Evolutionary conservation across 2,329 filamentous ascomycete genomes (phyloP).

Genomic region (Setomelanomma holmii): DNA sequence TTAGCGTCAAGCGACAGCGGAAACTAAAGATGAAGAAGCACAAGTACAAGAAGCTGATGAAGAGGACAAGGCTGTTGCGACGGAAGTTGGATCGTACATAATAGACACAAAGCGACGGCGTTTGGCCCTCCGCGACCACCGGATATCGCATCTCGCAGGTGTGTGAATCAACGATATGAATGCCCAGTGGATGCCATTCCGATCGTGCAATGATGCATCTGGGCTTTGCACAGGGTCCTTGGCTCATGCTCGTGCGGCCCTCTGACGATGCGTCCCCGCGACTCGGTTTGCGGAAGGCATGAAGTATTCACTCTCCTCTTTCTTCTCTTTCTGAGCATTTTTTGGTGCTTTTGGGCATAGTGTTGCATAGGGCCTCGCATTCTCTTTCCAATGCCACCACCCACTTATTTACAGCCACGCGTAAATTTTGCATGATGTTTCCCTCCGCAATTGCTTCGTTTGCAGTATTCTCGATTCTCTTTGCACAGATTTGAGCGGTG

Average conservation of each 20-base stretch:
- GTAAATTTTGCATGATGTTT: slow-evolving; percentile 38
- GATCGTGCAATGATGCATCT: not conserved
- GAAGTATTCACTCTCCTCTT: slow-evolving; percentile 37
- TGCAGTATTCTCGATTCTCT: slow-evolving; percentile 14
- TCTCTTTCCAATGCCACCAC: slow-evolving; percentile 38
- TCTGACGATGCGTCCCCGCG: not conserved
- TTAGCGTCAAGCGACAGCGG: slow-evolving; percentile 90
- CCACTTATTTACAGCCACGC: slow-evolving; percentile 15
- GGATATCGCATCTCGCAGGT: slow-evolving; percentile 6
- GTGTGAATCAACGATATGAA: not conserved
- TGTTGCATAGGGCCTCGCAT: slow-evolving; percentile 31
- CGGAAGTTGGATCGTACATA: slow-evolving; percentile 71
- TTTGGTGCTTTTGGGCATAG: slow-evolving; percentile 26
- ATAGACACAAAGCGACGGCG: slow-evolving; percentile 29
- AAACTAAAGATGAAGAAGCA: slow-evolving; percentile 99
- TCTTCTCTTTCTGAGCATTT: slow-evolving; percentile 29
- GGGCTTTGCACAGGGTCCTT: not conserved
- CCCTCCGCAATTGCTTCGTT: slow-evolving; percentile 21
- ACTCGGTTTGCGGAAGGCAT: slow-evolving; percentile 29
- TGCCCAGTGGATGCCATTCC: not conserved
- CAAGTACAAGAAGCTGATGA: slow-evolving; percentile 99
- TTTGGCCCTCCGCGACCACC: slow-evolving; percentile 16
- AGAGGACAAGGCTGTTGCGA: slow-evolving; percentile 84
- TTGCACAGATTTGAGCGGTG: slow-evolving; percentile 9
- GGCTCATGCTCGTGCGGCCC: not conserved